Evolutionary conservation across 352 stramenopile genomes (phyloP), one percentile per base, ranked within the genome.

Genomic region (Phytophthora melonis): DNA sequence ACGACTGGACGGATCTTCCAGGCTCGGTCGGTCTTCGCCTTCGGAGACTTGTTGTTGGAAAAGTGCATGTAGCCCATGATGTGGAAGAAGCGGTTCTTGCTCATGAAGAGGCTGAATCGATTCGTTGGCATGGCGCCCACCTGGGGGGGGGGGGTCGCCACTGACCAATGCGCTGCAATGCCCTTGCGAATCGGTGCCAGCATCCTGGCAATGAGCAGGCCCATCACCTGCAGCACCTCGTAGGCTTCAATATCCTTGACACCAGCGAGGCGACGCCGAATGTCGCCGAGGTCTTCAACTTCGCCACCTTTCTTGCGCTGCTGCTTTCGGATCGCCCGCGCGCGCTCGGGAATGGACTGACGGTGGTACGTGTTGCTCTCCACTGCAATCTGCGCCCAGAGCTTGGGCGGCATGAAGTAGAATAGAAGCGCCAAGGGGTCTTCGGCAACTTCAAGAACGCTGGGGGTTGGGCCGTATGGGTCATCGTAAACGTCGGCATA

Each of bases 341-440:
- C 58, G 27, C 23, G 39, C 2, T 3, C 5, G 1, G 58, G 21
- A 25, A 64, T 55, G 5, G 58, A 32, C 5, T 11, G 58, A 21
- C 5, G n/a, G 43, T 56, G 23, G 25, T 64, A 56, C 5, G 41
- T 21, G 19, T 64, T 64, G 16, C 58, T 56, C 25, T 64, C 23
- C 3, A 32, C 21, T n/a, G 43, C 58, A 57, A 64, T 64, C n/a
- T 64, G 39, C 10, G 11, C 11, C 41, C 58, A 64, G 3, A 64
- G 25, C 16, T 43, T 14, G 30, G 58, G 43, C 6, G 58, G 58
- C 41, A 64, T 45, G 58, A 64, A 64, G 43, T 56, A 64, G 43
- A 64, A 64, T 0, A 64, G 10, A 2, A 64, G 18, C 5, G 58
- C 58, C 14, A 64, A 43, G 6, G 58, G 58, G 25, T n/a, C n/a